Conservation (phyloP, 441 rosid species). For the Pelargonium exstipulatum region DNA sequence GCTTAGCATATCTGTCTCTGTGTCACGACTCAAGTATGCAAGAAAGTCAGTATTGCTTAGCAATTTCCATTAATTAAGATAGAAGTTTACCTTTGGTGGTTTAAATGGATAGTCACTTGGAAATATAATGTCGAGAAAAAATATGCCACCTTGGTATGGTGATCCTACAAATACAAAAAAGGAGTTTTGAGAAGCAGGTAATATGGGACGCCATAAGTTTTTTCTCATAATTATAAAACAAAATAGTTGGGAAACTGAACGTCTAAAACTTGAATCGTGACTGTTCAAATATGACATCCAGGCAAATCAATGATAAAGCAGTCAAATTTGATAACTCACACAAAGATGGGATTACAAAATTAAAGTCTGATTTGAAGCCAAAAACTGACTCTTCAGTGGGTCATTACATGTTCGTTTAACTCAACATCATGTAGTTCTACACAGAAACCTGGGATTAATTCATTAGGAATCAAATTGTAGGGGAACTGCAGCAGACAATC, state of each 20-base stretch:
- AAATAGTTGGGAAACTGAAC: too few species aligned
- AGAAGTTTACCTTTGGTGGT: constrained; percentile 67
- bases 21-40: background rate
- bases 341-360: too few species aligned
- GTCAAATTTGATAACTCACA: background rate
- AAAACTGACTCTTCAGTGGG: background rate
- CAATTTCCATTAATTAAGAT: too few species aligned
- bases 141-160: constrained; percentile 76
- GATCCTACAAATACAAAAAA: constrained; percentile 46
- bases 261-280: too few species aligned
- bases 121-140: constrained; percentile 67
- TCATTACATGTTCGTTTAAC: background rate
- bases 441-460: too few species aligned
- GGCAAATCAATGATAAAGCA: background rate
- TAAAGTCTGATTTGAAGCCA: background rate
- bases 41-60: background rate
- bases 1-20: background rate
- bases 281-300: too few species aligned
- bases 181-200: background rate
- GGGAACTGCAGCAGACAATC: too few species aligned
- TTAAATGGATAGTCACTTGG: constrained; percentile 83
- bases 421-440: background rate
- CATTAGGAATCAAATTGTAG: too few species aligned
- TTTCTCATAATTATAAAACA: too few species aligned
- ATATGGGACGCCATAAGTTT: too few species aligned